Conservation (phyloP, 192 early-diverging fungal genomes). For the Podochytrium sp. region DNA sequence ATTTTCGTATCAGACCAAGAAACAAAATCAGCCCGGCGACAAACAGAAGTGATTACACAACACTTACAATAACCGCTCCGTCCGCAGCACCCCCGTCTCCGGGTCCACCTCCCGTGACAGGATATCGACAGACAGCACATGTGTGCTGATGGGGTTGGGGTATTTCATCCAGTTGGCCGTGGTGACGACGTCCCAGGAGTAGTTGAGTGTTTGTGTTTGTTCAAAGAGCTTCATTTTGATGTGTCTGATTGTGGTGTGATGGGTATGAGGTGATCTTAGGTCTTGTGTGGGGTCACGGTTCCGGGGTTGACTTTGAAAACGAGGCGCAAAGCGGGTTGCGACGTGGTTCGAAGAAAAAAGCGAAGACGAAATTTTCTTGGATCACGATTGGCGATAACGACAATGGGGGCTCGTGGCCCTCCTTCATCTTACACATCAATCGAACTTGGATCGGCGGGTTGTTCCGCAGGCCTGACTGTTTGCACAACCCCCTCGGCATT, state of each 20-base stretch:
- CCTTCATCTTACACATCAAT: too few species aligned
- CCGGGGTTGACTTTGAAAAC: not conserved
- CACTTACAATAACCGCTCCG: constrained; percentile 93
- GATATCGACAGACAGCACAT: constrained; percentile 91
- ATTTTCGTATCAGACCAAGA: too few species aligned
- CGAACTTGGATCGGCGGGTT: not conserved
- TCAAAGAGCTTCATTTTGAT: constrained; percentile 83
- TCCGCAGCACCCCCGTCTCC: constrained; percentile 80
- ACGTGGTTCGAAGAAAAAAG: not conserved
- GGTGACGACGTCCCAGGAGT: constrained; percentile 76
- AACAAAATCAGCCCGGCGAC: too few species aligned
- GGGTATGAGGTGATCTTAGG: not conserved
- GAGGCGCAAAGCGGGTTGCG: not conserved
- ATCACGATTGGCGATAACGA: too few species aligned
- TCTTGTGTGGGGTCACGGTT: too few species aligned
- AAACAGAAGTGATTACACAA: too few species aligned
- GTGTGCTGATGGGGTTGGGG: constrained; percentile 90
- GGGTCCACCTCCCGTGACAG: constrained; percentile 81
- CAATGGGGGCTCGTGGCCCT: too few species aligned
- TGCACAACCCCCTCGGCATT: not conserved
- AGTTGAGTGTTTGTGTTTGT: constrained; percentile 74
- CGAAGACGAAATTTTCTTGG: too few species aligned
- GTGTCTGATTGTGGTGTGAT: not conserved
- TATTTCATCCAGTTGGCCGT: constrained; percentile 95
- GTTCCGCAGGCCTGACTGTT: not conserved